A percentile compares a stretch with the other conserved stretches of the same genome.
These are phyloP conservation scores for Nitzschia palea DNA, from an alignment of 108 stramenopile genomes.

Conservation along the genomic window DNA sequence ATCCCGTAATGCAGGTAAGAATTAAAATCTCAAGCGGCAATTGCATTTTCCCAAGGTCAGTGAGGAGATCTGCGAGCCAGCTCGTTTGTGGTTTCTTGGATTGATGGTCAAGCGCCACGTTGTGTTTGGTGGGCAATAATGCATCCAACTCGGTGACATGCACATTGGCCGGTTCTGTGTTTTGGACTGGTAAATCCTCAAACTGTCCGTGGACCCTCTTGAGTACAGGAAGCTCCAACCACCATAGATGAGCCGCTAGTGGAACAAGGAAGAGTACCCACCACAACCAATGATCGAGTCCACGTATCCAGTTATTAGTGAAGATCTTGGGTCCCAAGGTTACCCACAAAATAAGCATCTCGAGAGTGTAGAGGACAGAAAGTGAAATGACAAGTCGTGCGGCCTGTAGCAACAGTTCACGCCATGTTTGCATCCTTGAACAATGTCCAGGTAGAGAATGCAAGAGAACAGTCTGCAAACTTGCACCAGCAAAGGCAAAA, in stretches of 20 bases:
- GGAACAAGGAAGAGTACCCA: background rate
- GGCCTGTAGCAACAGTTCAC: background rate
- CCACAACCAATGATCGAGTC: background rate
- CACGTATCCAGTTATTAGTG: background rate
- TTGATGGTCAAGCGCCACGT: background rate
- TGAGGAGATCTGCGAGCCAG: background rate
- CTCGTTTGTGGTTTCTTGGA: too few species aligned
- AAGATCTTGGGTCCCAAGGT: background rate
- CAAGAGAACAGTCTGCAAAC: background rate
- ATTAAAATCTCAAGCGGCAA: background rate
- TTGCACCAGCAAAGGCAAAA: background rate
- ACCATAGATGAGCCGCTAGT: background rate
- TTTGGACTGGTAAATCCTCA: too few species aligned
- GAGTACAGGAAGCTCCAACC: background rate
- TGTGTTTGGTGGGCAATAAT: slow-evolving; percentile 1
- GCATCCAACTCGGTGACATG: background rate
- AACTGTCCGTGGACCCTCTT: too few species aligned
- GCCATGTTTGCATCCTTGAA: background rate
- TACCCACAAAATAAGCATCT: slow-evolving; percentile 2
- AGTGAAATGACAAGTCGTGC: background rate
- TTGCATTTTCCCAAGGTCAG: background rate
- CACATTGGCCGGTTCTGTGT: background rate
- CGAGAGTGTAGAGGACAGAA: background rate
- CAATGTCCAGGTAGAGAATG: background rate
- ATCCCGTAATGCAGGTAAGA: background rate